A percentile compares a stretch with the other conserved stretches of the same genome.
Evolutionary conservation across 164 flowering plant species (phyloP).

Genomic region (Stephania yunnanensis): DNA sequence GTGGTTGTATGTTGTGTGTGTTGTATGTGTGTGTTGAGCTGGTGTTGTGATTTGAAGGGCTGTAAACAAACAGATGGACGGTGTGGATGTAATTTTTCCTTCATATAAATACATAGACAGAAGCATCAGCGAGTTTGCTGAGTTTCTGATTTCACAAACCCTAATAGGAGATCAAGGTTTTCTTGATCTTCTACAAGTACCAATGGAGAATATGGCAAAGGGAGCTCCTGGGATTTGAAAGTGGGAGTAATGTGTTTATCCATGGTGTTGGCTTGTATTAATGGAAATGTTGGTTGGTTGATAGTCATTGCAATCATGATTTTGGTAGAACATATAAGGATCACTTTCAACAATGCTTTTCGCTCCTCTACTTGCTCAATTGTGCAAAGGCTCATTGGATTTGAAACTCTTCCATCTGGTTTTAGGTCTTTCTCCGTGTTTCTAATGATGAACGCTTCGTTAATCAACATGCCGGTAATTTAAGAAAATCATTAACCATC

Average conservation of each 20-base stretch:
- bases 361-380: constrained; percentile 41
- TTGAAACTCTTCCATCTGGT: constrained; percentile 27
- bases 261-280: constrained; percentile 47
- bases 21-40: no score
- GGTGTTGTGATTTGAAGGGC: no score
- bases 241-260: constrained; percentile 38
- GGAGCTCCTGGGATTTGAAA: constrained; percentile 59
- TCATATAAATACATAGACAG: no score
- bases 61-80: no score
- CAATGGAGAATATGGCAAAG: constrained; percentile 26
- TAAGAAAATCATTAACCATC: neutral
- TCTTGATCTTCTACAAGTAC: no score
- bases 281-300: constrained; percentile 27
- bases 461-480: constrained; percentile 25
- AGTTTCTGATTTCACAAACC: no score
- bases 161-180: no score
- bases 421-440: constrained; percentile 25
- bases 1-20: no score
- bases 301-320: constrained; percentile 24
- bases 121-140: no score
- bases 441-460: constrained; percentile 40
- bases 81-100: no score
- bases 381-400: constrained; percentile 45
- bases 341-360: constrained; percentile 34
- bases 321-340: constrained; percentile 48